phyloP scores from a whole-genome alignment of 352 stramenopile species.

The Phytopythium ostracodes region DNA sequence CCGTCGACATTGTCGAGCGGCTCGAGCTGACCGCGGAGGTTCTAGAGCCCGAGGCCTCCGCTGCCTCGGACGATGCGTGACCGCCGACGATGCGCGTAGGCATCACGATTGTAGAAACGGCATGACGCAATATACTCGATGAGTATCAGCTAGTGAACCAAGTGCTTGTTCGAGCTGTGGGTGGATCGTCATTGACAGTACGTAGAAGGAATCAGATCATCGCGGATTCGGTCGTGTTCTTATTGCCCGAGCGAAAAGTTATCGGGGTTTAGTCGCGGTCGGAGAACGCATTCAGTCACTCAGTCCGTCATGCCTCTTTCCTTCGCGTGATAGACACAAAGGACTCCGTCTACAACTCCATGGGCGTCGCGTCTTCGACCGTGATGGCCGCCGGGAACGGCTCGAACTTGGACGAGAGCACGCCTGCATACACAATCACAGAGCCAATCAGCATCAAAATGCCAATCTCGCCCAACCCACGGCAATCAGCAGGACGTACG shows the following conservation, averaged over 20 bases:
- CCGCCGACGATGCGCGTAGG: not conserved
- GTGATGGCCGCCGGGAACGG: constrained; percentile 54
- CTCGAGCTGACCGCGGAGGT: constrained; percentile 84
- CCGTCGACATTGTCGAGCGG: constrained; percentile 86
- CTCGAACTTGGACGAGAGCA: constrained; percentile 73
- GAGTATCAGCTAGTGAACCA: not conserved
- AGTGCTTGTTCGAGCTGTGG: not conserved
- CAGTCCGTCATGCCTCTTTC: not conserved
- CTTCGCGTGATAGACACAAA: constrained; percentile 4
- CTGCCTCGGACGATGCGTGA: not conserved
- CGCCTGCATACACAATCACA: constrained; percentile 26
- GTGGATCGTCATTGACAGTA: too few relatives aligned
- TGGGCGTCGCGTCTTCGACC: constrained; percentile 69
- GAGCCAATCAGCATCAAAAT: too few relatives aligned
- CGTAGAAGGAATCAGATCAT: not conserved
- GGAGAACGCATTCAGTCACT: not conserved
- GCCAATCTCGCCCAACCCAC: too few relatives aligned
- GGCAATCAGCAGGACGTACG: constrained; percentile 35
- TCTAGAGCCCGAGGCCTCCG: constrained; percentile 19
- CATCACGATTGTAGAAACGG: not conserved
- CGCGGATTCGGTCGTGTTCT: not conserved
- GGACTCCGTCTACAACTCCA: constrained; percentile 62
- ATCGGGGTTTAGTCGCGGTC: not conserved
- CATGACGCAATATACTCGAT: not conserved
- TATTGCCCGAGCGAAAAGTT: not conserved